Base-by-base conservation (phyloP, 2,329 filamentous ascomycete species). In the Elsinoe fawcettii region DNA sequence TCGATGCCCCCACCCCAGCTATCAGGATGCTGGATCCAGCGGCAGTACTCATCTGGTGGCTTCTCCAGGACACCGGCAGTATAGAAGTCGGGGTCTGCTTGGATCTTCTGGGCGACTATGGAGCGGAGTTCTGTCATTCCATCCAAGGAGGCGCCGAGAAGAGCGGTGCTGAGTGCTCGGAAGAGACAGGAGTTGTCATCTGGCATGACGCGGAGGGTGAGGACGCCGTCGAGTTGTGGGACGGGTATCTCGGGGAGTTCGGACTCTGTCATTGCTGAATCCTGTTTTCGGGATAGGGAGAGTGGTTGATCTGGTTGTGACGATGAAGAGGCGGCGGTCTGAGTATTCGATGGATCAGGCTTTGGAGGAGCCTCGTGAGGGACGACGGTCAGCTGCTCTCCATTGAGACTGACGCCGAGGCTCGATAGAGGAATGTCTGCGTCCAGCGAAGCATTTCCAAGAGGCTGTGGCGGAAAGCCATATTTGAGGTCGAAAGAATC, bases 131-230 rank as follows among this genome's bases (percentile, higher is more conserved):
- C 85, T 0, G 77, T 81, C 82, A 88, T 86, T 7, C 78, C 77
- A 61, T 86, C 83, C 64, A 86, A 77, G 1, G 77, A 76, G 8
- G 70, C 69, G 30, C 82, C 80, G 51, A 89, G 81, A n/a, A 95
- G 79, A 2, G 87, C 87, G 56, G 85, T 87, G 14, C 88, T 88
- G 47, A 97, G 84, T 0, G 92, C 91, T 25, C 90, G 87, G 72
- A 96, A 97, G 66, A 97, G 84, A 73, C 92, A 97, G 59, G 85
- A 90, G 71, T 96, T 96, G 71, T 97, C 92, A 67, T 96, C 92
- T 3, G 91, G 90, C 92, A 97, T 96, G 53, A 97, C 88, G 12
- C 92, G 86, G 16, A 96, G 80, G 7, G 95, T 87, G 16, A 81
- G 70, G 1, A 77, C 80, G 47, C 80, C 81, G 30, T 74, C 73